phyloP scores from a whole-genome alignment of 2,329 filamentous ascomycete species.

The Ilyonectria robusta region DNA sequence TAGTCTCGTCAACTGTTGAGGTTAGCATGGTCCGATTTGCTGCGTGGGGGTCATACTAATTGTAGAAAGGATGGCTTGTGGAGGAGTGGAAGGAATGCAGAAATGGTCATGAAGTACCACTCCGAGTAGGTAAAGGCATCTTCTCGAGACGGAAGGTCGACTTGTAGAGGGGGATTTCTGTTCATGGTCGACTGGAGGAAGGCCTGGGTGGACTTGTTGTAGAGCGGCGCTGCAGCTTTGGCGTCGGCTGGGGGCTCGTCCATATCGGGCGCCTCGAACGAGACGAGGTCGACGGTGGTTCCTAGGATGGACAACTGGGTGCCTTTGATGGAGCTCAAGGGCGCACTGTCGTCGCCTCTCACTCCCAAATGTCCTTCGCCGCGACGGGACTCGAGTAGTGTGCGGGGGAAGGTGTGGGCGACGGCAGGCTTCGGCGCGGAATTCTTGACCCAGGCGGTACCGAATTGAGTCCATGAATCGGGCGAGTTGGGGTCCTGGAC shows the following conservation, averaged over 20 bases:
- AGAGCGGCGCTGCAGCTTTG: constrained; percentile 61
- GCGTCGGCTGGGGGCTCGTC: constrained; percentile 66
- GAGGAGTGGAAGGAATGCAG: constrained; percentile 81
- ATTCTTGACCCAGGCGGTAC: constrained; percentile 55
- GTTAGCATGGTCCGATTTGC: background rate
- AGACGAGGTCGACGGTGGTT: constrained; percentile 83
- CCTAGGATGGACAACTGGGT: constrained; percentile 84
- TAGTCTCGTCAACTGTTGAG: constrained; percentile 69
- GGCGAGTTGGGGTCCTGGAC: constrained; percentile 40
- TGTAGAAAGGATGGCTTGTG: constrained; percentile 81
- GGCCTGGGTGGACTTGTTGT: constrained; percentile 81
- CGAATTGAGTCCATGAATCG: constrained; percentile 52
- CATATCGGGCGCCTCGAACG: constrained; percentile 77
- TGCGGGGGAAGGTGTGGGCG: constrained; percentile 49
- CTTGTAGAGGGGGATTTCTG: constrained; percentile 68
- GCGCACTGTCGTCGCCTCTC: constrained; percentile 73
- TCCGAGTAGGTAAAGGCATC: constrained; percentile 78
- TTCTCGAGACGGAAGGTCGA: constrained; percentile 73
- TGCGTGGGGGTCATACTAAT: constrained; percentile 64
- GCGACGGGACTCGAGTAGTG: constrained; percentile 57
- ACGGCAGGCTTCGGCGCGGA: constrained; percentile 37
- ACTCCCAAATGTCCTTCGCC: constrained; percentile 78
- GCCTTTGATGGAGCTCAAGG: constrained; percentile 81
- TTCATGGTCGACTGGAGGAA: constrained; percentile 77
- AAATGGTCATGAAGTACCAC: constrained; percentile 82